phyloP scores from a whole-genome alignment of 139 green algal species.

The Gonium pectorale region DNA sequence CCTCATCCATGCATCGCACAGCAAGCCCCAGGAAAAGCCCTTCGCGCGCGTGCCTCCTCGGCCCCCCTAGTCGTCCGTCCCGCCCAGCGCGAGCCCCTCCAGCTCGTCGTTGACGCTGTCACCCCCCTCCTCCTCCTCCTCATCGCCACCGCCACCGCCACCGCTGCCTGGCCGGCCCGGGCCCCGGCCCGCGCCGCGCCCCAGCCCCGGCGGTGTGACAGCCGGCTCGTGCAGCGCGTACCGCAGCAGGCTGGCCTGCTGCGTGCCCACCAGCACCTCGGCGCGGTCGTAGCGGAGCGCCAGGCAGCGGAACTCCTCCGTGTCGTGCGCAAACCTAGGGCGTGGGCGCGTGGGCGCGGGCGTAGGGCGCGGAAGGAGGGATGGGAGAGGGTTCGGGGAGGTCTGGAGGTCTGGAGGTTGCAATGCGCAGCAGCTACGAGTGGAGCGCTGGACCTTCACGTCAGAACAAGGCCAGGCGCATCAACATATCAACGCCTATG shows the following conservation, averaged over 20 bases:
- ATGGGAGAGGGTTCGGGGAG: too few relatives aligned
- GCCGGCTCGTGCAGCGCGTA: conserved; percentile 31
- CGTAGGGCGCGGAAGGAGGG: too few relatives aligned
- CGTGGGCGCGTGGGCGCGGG: too few relatives aligned
- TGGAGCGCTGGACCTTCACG: too few relatives aligned
- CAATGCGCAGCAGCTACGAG: too few relatives aligned
- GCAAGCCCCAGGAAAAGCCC: too few relatives aligned
- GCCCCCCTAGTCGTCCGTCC: background rate
- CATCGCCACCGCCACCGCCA: background rate
- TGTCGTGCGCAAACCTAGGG: conserved; percentile 55
- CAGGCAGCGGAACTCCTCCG: conserved; percentile 55
- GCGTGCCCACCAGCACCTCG: conserved; percentile 70
- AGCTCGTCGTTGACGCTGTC: background rate
- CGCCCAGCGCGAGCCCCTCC: conserved; percentile 13
- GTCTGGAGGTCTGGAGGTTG: too few relatives aligned
- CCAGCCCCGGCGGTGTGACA: background rate
- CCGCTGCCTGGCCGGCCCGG: background rate
- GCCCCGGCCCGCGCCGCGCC: background rate
- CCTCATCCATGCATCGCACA: too few relatives aligned
- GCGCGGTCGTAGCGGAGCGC: conserved; percentile 53
- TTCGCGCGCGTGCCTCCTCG: too few relatives aligned
- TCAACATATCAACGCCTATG: too few relatives aligned
- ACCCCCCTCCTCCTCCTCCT: background rate
- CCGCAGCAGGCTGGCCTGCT: conserved; percentile 30
- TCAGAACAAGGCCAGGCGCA: too few relatives aligned